phyloP scores from a whole-genome alignment of 352 stramenopile species.

The Phytophthora citrophthora region DNA sequence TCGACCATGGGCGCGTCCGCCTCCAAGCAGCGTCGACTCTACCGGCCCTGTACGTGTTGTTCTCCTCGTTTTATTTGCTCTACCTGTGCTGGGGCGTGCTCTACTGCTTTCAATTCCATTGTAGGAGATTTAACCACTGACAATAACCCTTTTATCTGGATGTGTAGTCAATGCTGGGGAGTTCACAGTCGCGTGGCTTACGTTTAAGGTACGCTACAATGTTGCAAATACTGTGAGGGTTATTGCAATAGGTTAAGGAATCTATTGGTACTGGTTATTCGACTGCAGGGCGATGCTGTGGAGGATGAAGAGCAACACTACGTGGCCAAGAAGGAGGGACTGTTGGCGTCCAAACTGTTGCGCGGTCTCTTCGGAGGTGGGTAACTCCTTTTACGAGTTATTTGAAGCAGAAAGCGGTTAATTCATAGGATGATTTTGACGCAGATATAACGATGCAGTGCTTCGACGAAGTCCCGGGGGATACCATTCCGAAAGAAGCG shows the following conservation, averaged over 20 bases:
- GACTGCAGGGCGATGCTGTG: slow-evolving; percentile 64
- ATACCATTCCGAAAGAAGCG: slow-evolving; percentile 71
- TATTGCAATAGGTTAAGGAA: not conserved
- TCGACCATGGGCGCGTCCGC: slow-evolving; percentile 45
- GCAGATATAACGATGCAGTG: slow-evolving; percentile 70
- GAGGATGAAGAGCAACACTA: slow-evolving; percentile 71
- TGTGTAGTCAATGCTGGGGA: slow-evolving; percentile 70
- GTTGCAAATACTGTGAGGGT: not conserved
- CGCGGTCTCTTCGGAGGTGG: slow-evolving; percentile 76
- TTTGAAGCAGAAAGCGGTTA: not conserved
- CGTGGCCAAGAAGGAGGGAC: slow-evolving; percentile 69
- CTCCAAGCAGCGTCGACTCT: slow-evolving; percentile 59
- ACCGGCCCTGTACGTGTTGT: slow-evolving; percentile 55
- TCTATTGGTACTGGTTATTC: not conserved
- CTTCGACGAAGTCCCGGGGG: slow-evolving; percentile 60
- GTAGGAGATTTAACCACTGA: not conserved
- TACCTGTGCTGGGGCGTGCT: not conserved
- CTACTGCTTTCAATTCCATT: not conserved
- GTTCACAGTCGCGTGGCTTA: slow-evolving; percentile 88
- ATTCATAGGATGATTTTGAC: slow-evolving; percentile 4
- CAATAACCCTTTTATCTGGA: slow-evolving; percentile 10
- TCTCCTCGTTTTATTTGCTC: not conserved
- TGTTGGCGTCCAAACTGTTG: slow-evolving; percentile 81
- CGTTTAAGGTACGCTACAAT: slow-evolving; percentile 71
- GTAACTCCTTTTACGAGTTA: slow-evolving; percentile 13